Evolutionary conservation across 2,329 filamentous ascomycete species (phyloP), one percentile per base, ranked within the genome.

Genomic region (Neonectria hederae): DNA sequence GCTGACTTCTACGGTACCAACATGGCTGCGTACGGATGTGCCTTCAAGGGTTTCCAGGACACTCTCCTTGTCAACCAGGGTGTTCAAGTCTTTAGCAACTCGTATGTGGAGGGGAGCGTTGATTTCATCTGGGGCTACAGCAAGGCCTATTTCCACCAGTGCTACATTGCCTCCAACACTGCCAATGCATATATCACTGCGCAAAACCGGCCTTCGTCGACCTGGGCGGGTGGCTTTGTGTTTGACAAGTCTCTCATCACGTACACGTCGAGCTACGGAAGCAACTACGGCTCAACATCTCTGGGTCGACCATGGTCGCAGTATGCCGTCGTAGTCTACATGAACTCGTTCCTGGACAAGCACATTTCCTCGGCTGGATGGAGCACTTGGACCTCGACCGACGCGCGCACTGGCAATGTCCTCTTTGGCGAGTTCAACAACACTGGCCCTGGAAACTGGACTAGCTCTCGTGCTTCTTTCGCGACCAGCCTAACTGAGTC

Each of bases 351-450:
- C 32, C 77, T 91, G 71, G 81, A 80, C 13, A 67, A 72, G 57
- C 70, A 73, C 4, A 69, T 72, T 75, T 77, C 53, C 2, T 2
- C 56, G 2, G 56, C 59, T 4, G 70, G 70, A 8, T 72, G 70
- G 70, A 62, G 59, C 82, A 88, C 24, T 79, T 91, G 74, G 89
- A 87, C 70, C 54, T 78, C 21, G 80, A 83, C 3, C 87, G 88
- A 2, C 88, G 88, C 88, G 70, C 72, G 28, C 68, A 80, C 48
- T 88, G 87, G 87, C 80, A 69, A 19, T 52, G 84, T 89, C 2
- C 74, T 80, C 35, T 90, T 86, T 67, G 85, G 78, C 7, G 89
- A 90, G 77, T 90, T 85, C 69, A 79, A 72, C 42, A 91, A 91
- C 74, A 82, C 81, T 1, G 89, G 89, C 1, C 68, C 68, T 1